These are phyloP conservation scores for Candida sakaeoensis DNA, from an alignment of 805 yeast genomes.

Conservation along the genomic window DNA sequence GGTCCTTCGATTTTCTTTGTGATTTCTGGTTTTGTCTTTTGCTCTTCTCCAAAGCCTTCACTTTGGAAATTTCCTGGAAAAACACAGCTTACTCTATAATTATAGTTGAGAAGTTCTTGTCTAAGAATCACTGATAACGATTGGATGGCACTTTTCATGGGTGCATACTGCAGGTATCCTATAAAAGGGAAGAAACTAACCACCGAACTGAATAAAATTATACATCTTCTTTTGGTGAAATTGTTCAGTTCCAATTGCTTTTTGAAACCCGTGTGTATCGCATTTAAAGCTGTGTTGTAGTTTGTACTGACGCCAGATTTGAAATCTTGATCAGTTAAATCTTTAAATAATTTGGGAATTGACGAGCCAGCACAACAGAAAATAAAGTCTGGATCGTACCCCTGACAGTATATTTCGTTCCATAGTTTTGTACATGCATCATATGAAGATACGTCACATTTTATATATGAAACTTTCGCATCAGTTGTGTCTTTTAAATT, in stretches of 20 bases:
- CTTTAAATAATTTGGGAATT: conserved; percentile 71
- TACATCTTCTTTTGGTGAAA: conserved; percentile 46
- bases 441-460: conserved; percentile 66
- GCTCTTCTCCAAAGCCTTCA: conserved; percentile 83
- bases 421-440: conserved; percentile 45
- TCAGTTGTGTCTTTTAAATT: conserved; percentile 18
- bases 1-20: conserved; percentile 84
- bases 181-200: conserved; percentile 83
- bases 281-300: conserved; percentile 67
- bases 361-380: conserved; percentile 89
- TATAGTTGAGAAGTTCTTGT: conserved; percentile 71
- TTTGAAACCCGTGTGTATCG: conserved; percentile 63
- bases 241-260: conserved; percentile 2
- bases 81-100: conserved; percentile 67
- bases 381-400: conserved; percentile 62
- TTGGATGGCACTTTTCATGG: conserved; percentile 78
- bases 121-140: conserved; percentile 72
- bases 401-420: conserved; percentile 20
- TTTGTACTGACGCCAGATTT: conserved; percentile 61
- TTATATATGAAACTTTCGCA: conserved; percentile 36
- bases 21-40: conserved; percentile 78
- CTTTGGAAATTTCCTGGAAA: conserved; percentile 88
- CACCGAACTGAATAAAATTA: conserved; percentile 64
- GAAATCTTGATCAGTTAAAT: conserved; percentile 56
- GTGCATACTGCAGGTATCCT: conserved; percentile 90